Evolutionary conservation across 495 filamentous ascomycete species (phyloP).

Genomic region (Tirmania nivea): DNA sequence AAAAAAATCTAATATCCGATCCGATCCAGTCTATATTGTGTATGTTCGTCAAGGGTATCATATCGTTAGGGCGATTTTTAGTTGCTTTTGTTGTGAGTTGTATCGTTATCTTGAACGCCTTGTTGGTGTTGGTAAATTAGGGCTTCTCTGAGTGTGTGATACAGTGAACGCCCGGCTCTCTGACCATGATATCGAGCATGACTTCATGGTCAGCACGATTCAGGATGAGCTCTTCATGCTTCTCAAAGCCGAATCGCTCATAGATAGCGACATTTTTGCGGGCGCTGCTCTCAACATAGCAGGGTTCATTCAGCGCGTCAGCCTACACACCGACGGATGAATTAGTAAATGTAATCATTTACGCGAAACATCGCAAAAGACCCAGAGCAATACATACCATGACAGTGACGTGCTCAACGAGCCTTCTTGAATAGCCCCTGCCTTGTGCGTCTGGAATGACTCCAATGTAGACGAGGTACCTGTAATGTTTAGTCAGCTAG

Average conservation of each 20-base stretch:
- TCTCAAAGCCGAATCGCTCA: constrained; percentile 44
- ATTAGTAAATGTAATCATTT: constrained; percentile 2
- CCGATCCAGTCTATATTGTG: no score
- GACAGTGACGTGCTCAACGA: constrained; percentile 42
- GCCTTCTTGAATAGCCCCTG: constrained; percentile 43
- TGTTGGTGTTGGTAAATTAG: no score
- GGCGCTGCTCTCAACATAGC: constrained; percentile 57
- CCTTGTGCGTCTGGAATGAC: constrained; percentile 42
- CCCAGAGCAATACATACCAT: constrained; percentile 26
- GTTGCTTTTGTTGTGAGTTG: no score
- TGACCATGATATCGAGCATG: constrained; percentile 53
- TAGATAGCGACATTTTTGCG: constrained; percentile 44
- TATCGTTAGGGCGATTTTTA: no score
- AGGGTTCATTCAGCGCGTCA: constrained; percentile 37
- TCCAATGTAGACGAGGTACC: constrained; percentile 61
- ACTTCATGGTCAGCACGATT: constrained; percentile 34
- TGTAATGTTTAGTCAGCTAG: constrained; percentile 4
- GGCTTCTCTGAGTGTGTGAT: background rate
- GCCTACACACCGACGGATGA: constrained; percentile 26
- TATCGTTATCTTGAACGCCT: no score
- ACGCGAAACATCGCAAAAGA: background rate
- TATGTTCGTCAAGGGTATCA: no score
- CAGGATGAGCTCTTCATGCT: constrained; percentile 35
- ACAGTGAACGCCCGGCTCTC: constrained; percentile 11
- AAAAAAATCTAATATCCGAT: no score